Evolutionary conservation across 2,329 filamentous ascomycete genomes (phyloP).

Genomic region (Sclerotinia trifoliorum): DNA sequence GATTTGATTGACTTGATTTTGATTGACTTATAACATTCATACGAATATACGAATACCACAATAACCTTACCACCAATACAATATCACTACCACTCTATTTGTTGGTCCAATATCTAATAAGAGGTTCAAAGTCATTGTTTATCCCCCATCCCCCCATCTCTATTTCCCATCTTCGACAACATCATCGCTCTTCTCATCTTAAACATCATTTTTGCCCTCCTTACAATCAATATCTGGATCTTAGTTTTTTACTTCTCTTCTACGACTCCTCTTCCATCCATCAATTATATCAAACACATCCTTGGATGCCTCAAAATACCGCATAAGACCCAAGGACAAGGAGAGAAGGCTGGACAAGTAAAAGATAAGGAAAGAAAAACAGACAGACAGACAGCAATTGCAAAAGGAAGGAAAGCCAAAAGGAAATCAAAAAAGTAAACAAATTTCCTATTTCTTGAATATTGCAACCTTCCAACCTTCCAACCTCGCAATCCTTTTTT

Average conservation of each 20-base stretch:
- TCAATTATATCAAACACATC: background rate
- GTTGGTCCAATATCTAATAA: constrained; percentile 8
- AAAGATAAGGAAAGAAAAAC: background rate
- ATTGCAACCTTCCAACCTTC: background rate
- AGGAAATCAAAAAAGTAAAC: background rate
- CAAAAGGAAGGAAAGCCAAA: background rate
- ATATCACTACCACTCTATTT: no score
- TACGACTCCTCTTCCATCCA: background rate
- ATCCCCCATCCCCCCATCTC: background rate
- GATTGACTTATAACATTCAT: background rate
- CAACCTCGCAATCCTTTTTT: no score
- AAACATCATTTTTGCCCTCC: background rate
- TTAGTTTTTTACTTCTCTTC: background rate
- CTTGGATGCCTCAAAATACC: background rate
- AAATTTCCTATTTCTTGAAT: background rate
- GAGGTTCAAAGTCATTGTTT: background rate
- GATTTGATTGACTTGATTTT: background rate
- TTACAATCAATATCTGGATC: background rate
- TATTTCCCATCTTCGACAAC: background rate
- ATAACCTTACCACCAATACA: no score
- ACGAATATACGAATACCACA: background rate
- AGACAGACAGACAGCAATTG: background rate
- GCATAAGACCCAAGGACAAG: background rate
- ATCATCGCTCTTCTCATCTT: background rate
- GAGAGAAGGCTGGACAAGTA: background rate